Percentiles rank a stretch among this genome's conserved stretches.
Conservation (phyloP, 2,329 filamentous ascomycete genomes). For the Penicillium sumatraense region DNA sequence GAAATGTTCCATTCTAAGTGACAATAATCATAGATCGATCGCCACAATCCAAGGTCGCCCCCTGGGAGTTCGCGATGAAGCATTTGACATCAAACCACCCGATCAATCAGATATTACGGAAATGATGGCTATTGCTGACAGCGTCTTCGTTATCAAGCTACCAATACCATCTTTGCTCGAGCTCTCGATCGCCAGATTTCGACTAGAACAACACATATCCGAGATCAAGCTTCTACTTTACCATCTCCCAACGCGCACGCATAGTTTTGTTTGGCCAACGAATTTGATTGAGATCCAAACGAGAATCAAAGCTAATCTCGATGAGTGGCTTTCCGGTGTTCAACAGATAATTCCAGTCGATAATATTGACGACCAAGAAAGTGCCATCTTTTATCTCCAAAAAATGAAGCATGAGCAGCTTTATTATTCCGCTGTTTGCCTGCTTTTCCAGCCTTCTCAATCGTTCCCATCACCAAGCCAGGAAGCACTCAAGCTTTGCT, state of each 20-base stretch:
- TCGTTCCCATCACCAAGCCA: slow-evolving; percentile 34
- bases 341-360: not conserved
- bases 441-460: slow-evolving; percentile 46
- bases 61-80: slow-evolving; percentile 44
- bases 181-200: slow-evolving; percentile 34
- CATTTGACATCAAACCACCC: slow-evolving; percentile 39
- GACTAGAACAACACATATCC: slow-evolving; percentile 29
- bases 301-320: slow-evolving; percentile 25
- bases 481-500: slow-evolving; percentile 36
- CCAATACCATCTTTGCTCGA: slow-evolving; percentile 13
- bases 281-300: slow-evolving; percentile 22
- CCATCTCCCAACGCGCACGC: slow-evolving; percentile 25
- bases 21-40: slow-evolving; percentile 34
- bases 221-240: slow-evolving; percentile 36
- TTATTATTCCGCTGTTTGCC: slow-evolving; percentile 39
- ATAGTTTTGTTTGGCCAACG: slow-evolving; percentile 25
- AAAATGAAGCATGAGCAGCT: slow-evolving; percentile 36
- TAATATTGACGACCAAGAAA: slow-evolving; percentile 8
- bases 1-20: not conserved
- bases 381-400: slow-evolving; percentile 7
- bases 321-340: slow-evolving; percentile 25
- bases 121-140: slow-evolving; percentile 3
- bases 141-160: slow-evolving; percentile 8
- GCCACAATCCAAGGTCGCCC: slow-evolving; percentile 46
- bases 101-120: not conserved